A percentile compares a stretch with the other conserved stretches of the same genome.
These are phyloP conservation scores for Colletotrichum incanum DNA, from an alignment of 2,329 filamentous ascomycete species.

Conservation along the genomic window DNA sequence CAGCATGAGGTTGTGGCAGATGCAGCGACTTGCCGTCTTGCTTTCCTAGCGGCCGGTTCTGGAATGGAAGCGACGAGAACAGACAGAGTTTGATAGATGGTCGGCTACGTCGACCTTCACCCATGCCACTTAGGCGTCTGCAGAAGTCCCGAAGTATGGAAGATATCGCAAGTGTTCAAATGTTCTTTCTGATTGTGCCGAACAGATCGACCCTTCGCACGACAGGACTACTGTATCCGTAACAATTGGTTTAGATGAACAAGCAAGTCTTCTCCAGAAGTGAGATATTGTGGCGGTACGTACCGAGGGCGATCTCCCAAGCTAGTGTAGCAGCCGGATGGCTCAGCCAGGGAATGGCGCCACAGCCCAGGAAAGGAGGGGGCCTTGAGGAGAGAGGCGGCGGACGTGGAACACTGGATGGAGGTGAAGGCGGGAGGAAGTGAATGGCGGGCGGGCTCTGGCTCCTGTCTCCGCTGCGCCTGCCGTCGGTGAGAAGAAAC, in stretches of 20 bases:
- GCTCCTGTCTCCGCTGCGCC: slow-evolving; percentile 3
- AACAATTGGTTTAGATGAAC: slow-evolving; percentile 33
- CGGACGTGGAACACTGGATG: not conserved
- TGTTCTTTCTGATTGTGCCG: not conserved
- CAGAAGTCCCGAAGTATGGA: not conserved
- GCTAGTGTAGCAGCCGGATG: slow-evolving; percentile 38
- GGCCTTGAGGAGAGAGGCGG: slow-evolving; percentile 4
- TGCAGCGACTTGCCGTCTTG: slow-evolving; percentile 19
- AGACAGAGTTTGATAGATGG: not conserved
- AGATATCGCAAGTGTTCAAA: not conserved
- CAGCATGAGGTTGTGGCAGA: not conserved
- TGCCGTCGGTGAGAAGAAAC: slow-evolving; percentile 2
- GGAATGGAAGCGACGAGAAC: slow-evolving; percentile 26
- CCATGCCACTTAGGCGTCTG: not conserved
- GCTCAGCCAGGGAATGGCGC: slow-evolving; percentile 34
- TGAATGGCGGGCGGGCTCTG: slow-evolving; percentile 1
- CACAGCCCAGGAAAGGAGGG: slow-evolving; percentile 18
- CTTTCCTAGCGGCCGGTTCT: slow-evolving; percentile 21
- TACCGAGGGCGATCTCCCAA: slow-evolving; percentile 31
- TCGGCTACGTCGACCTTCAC: not conserved
- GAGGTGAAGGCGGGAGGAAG: slow-evolving; percentile 9
- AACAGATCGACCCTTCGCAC: not conserved
- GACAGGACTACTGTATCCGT: slow-evolving; percentile 31
- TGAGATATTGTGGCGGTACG: slow-evolving; percentile 30
- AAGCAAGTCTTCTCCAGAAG: slow-evolving; percentile 23